These are phyloP conservation scores for Cladophialophora bantiana DNA, from an alignment of 2,329 filamentous ascomycete species.

Conservation along the genomic window DNA sequence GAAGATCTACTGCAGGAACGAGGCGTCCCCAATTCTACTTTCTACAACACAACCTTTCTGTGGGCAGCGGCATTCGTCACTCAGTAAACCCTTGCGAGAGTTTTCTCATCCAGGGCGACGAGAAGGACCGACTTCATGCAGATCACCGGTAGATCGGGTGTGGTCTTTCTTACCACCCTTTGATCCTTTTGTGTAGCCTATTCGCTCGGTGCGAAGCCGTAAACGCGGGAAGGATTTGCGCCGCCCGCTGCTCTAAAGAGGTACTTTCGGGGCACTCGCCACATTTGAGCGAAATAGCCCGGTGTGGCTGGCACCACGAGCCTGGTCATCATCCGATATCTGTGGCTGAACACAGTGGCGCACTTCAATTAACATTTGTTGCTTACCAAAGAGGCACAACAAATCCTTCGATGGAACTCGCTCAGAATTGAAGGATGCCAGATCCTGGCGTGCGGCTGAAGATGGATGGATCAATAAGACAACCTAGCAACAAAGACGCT, in stretches of 20 bases:
- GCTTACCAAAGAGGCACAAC: background rate
- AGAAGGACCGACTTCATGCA: slow-evolving; percentile 6
- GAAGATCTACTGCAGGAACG: slow-evolving; percentile 20
- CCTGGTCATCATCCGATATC: background rate
- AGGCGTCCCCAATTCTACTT: background rate
- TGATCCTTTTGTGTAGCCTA: slow-evolving; percentile 12
- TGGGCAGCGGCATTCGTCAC: background rate
- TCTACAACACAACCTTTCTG: background rate
- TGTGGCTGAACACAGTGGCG: slow-evolving; percentile 16
- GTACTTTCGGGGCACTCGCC: slow-evolving; percentile 7
- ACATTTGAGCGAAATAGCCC: background rate
- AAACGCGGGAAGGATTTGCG: slow-evolving; percentile 13
- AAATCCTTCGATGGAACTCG: background rate
- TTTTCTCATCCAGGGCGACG: slow-evolving; percentile 1
- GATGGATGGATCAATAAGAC: background rate
- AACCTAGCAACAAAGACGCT: background rate
- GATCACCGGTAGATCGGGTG: slow-evolving; percentile 10
- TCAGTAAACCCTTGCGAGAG: background rate
- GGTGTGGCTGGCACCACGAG: background rate
- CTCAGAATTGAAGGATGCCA: background rate
- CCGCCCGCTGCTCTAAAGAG: slow-evolving; percentile 4
- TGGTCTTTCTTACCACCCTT: slow-evolving; percentile 19
- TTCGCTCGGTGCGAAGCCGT: background rate
- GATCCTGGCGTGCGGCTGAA: slow-evolving; percentile 1
- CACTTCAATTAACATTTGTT: background rate